Evolutionary conservation across 257 asterid genomes (phyloP), one percentile per base, ranked within the genome.

Genomic region (Nicotiana noctiflora): DNA sequence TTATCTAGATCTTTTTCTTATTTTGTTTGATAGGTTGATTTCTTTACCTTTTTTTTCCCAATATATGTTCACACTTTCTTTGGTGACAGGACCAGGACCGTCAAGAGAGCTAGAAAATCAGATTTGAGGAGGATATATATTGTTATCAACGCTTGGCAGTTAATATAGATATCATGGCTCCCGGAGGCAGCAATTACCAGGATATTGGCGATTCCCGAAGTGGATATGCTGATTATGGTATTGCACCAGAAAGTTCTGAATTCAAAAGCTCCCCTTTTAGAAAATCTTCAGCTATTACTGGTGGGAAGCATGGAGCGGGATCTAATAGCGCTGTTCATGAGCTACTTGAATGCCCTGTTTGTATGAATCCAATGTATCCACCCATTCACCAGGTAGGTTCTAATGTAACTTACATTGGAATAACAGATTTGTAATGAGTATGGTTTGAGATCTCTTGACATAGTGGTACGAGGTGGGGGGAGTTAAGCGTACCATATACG

Each of bases 381-480:
- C 97, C 96, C 27, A 93, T 93, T 86, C 96, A 88, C 85, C 96
- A 93, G 92, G 97, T 91, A 89, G 51, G 81, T 82, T 84, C 27
- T 79, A 84, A 49, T 40, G n/a, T 51, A 1, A 44, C 75, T 86
- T 70, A 49, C 17, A 72, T 72, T 72, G 60, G 23, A 49, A 46
- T 46, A 13, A 8, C 23, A 72, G 23, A 9, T 46, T 72, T 72
- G 37, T 34, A 46, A 14, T 72, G 77, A 13, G 9, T 44, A 19
- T 72, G 13, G 6, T 21, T 46, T 72, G 23, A 21, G 37, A 72
- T 72, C 37, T 14, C 78, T 21, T 12, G 12, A 19, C 6, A 19
- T 5, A 67, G 76, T 67, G 76, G 76, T 19, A 67, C 56, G 12
- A 12, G 29, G 12, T 19, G 19, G 56, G 19, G n/a, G 34, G 14